Base-by-base conservation (phyloP, 257 asterid genomes). In the Petunia axillaris region DNA sequence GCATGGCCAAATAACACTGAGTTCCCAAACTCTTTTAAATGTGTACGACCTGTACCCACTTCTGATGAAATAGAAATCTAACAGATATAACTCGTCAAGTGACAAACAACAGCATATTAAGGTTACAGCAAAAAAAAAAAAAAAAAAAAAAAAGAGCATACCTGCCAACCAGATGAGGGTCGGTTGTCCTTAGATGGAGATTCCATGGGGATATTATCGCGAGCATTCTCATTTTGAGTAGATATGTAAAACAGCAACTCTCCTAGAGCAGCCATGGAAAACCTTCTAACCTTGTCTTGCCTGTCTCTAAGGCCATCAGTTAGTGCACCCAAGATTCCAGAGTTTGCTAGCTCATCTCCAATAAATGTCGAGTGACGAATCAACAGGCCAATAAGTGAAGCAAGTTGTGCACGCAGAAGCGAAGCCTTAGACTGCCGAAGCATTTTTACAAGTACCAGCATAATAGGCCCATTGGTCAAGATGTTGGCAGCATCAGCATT, bases 181-280 rank as follows among this genome's bases (percentile, higher is more conserved):
- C 94, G 92, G 86, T 73, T 83, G 81, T 96, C 99, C 87, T 94
- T 93, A 35, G 91, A 92, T 83, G 97, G 97, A 86, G 98, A 90
- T 84, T 93, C 99, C 83, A 91, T 92, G 46, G 94, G 91, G 74
- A 60, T 88, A 52, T 83, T 87, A 81, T 89, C 92, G 84, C 82
- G 90, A 53, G 88, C 80, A 54, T 92, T 90, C 85, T 94, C 98
- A 78, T 77, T 89, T 80, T 92, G 95, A 81, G 98, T 96, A 78
- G 99, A 96, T 87, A 96, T 91, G 84, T 96, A 96, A 86, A 96
- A 96, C 59, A 96, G 90, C 89, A 96, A 83, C 88, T 96, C 98
- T 7, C 99, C 98, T 83, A 94, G 38, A 41, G 98, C 99, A 73
- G 99, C 99, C 99, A 96, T 94, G 73, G 99, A 94, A 87, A 92